These are phyloP conservation scores for Penicillium atrosanguineum DNA, from an alignment of 495 filamentous ascomycete species.

Conservation along the genomic window DNA sequence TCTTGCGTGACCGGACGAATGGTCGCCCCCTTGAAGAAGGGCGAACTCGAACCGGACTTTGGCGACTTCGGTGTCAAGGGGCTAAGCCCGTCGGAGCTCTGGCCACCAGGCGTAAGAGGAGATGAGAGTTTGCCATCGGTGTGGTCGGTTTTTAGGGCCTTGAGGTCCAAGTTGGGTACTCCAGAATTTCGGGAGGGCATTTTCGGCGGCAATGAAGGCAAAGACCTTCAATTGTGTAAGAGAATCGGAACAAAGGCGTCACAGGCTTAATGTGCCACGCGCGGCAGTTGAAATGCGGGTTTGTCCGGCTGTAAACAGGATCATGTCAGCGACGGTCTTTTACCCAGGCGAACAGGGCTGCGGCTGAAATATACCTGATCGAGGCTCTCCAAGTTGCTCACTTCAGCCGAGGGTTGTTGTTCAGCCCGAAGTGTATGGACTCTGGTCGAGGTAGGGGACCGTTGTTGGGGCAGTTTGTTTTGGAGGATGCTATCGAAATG, in stretches of 20 bases:
- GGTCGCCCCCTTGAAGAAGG: constrained; percentile 41
- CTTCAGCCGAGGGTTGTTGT: not conserved
- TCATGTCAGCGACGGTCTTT: constrained; percentile 9
- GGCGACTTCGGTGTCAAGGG: constrained; percentile 45
- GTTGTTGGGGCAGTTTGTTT: not conserved
- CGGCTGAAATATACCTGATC: constrained; percentile 14
- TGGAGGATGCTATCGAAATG: constrained; percentile 9
- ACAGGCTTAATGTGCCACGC: constrained; percentile 4
- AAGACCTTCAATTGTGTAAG: constrained; percentile 5
- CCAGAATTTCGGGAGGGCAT: constrained; percentile 45
- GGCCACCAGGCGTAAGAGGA: constrained; percentile 36
- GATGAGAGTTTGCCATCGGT: constrained; percentile 31
- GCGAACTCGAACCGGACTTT: constrained; percentile 42
- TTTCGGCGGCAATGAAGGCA: constrained; percentile 24
- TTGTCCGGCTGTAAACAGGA: constrained; percentile 2
- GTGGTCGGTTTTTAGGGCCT: constrained; percentile 31
- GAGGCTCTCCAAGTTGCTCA: not conserved
- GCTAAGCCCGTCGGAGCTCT: constrained; percentile 41
- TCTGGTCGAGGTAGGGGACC: not conserved
- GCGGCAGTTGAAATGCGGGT: not conserved
- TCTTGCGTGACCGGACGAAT: constrained; percentile 47
- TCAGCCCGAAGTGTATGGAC: not conserved
- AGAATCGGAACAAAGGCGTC: not conserved
- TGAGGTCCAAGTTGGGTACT: constrained; percentile 46
- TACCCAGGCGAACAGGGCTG: constrained; percentile 7